phyloP scores from a whole-genome alignment of 2,329 filamentous ascomycete species.

The Botryotinia narcissicola region DNA sequence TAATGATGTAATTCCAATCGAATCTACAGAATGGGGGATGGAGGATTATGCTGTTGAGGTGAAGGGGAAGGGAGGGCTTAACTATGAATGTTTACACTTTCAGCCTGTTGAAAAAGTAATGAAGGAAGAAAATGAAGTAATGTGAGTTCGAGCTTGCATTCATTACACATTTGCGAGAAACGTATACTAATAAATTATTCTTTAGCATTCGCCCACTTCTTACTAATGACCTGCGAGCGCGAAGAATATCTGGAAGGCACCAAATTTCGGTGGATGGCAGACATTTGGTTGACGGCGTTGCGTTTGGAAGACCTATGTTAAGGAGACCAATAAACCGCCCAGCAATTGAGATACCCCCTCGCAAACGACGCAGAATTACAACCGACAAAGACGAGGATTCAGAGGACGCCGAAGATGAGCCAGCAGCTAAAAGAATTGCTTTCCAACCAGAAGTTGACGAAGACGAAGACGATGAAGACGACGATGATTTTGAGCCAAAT shows the following conservation, averaged over 20 bases:
- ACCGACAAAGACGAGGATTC: constrained; percentile 42
- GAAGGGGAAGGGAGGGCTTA: constrained; percentile 49
- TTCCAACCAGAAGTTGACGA: not conserved
- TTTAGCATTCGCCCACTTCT: constrained; percentile 74
- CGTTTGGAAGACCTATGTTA: constrained; percentile 74
- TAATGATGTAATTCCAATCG: constrained; percentile 77
- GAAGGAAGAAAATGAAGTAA: constrained; percentile 79
- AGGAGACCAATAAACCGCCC: constrained; percentile 61
- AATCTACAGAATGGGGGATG: constrained; percentile 76
- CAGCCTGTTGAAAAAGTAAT: constrained; percentile 67
- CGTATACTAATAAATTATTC: constrained; percentile 12
- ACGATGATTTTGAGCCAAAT: constrained; percentile 34
- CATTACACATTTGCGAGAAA: not conserved
- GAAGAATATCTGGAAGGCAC: constrained; percentile 71
- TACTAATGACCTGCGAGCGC: constrained; percentile 68
- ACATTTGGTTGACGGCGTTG: constrained; percentile 80
- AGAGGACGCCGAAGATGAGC: constrained; percentile 32
- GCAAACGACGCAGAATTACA: constrained; percentile 61
- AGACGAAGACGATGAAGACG: constrained; percentile 25
- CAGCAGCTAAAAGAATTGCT: constrained; percentile 33
- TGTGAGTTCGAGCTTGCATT: constrained; percentile 51
- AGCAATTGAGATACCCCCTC: constrained; percentile 66
- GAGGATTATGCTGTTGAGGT: constrained; percentile 89
- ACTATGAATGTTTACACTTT: constrained; percentile 87
- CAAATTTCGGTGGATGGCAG: constrained; percentile 78